Evolutionary conservation across 805 yeast genomes (phyloP), one percentile per base, ranked within the genome.

Genomic region (Ogataea dorogensis): DNA sequence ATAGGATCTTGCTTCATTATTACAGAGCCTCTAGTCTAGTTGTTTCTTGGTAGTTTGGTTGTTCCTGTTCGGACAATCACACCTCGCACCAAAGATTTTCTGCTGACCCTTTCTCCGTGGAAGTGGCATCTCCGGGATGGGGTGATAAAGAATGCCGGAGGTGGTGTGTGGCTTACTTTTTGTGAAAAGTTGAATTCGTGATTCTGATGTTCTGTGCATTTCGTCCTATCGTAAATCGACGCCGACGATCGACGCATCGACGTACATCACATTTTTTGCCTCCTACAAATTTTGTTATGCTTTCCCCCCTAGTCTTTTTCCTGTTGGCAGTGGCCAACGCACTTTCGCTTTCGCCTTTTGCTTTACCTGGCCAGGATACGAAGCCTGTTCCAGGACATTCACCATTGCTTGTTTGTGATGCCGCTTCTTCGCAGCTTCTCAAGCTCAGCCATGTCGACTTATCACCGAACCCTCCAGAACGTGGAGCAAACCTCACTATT

Each of bases 351-450:
- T 33, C 33, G 23, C 44, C 46, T 3, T 38, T 47, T 16, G 31
- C 36, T 4, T 42, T 50, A 14, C 54, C 55, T 9, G 53, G 52
- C 14, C 48, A 44, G 26, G 50, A 44, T 22, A 74, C 74, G 22
- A 74, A 73, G 50, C 95, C 95, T 5, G 78, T 91, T 24, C 94
- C 95, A 1, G 98, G 98, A 5, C 86, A 77, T 45, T 83, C 96
- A 1, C 98, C 98, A 12, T 70, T 93, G 21, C 65, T 71, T 38
- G 71, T 77, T 37, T 91, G 98, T 60, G 96, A 88, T 51, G 64
- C 75, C 13, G 60, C 66, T 11, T 72, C 70, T 27, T 54, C 70
- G 1, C 97, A 91, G 57, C 49, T 84, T 15, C 68, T 93, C 47
- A 69, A 67, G 18, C 72, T 93, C 44, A 69, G 73, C 14, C 54